These are phyloP conservation scores for Gnaphalium uliginosum DNA, from an alignment of 129 eudicot genomes.

Conservation along the genomic window DNA sequence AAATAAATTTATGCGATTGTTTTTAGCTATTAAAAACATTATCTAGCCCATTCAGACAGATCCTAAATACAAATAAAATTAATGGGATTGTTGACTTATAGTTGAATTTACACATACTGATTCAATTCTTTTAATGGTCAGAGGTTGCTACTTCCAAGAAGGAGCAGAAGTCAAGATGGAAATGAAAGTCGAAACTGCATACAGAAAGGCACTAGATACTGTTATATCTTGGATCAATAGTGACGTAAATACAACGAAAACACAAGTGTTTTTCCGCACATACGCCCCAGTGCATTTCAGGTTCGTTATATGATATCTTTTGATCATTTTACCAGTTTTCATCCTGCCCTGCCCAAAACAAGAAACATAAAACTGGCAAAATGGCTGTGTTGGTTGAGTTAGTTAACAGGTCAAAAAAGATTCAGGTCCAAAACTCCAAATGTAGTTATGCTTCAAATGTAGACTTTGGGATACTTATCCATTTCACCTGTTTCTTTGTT, in stretches of 20 bases:
- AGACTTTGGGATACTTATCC: background rate
- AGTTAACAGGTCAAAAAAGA: background rate
- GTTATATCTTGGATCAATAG: constrained; percentile 56
- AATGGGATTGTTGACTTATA: background rate
- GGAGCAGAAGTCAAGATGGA: constrained; percentile 68
- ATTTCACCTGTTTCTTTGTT: background rate
- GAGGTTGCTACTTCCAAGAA: constrained; percentile 94
- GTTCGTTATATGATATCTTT: constrained; percentile 33
- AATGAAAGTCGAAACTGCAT: constrained; percentile 70
- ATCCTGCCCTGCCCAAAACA: constrained; percentile 7
- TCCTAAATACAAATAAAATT: background rate
- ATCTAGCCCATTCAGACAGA: background rate
- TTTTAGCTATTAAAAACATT: too few species aligned
- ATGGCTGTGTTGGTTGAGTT: background rate
- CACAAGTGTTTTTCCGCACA: constrained; percentile 82
- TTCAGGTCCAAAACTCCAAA: background rate
- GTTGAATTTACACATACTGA: background rate
- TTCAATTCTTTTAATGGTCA: constrained; percentile 28
- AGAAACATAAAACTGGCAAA: background rate
- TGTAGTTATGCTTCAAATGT: background rate
- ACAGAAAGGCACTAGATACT: constrained; percentile 59
- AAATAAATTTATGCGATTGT: too few species aligned
- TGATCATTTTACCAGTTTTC: background rate
- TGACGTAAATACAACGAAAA: constrained; percentile 60
- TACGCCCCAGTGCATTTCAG: constrained; percentile 98